phyloP scores from a whole-genome alignment of 192 early-diverging fungal genomes.

The Coemansia sp. region DNA sequence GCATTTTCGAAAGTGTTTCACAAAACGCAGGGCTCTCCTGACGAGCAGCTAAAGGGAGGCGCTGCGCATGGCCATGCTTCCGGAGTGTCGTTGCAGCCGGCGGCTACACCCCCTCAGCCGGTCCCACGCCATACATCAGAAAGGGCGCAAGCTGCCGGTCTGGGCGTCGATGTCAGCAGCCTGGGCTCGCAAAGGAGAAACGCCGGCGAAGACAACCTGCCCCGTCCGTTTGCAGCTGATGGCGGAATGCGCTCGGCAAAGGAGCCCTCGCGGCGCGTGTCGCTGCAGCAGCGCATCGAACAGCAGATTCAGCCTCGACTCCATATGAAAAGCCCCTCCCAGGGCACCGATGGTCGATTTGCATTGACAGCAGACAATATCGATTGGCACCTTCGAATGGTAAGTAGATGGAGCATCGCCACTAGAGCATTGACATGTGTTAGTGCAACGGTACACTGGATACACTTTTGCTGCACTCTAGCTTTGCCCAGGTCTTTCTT shows the following conservation, averaged over 20 bases:
- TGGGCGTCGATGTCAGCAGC: conserved; percentile 2
- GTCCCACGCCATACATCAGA: background rate
- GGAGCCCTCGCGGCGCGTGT: conserved; percentile 29
- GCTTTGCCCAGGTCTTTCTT: too few species aligned
- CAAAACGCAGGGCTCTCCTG: conserved; percentile 34
- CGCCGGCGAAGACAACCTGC: conserved; percentile 13
- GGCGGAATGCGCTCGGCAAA: conserved; percentile 7
- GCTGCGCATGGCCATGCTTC: background rate
- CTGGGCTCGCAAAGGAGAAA: conserved; percentile 17
- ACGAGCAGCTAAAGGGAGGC: conserved; percentile 20
- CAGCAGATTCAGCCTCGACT: conserved; percentile 46
- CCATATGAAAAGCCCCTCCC: conserved; percentile 38
- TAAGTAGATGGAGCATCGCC: conserved; percentile 15
- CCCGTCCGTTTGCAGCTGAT: conserved; percentile 4
- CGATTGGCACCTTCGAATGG: conserved; percentile 54
- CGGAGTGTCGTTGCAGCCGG: background rate
- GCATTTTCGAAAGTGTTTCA: conserved; percentile 55
- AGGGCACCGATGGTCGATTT: conserved; percentile 36
- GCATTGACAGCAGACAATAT: conserved; percentile 42
- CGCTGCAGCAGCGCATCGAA: conserved; percentile 39
- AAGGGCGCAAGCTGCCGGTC: background rate
- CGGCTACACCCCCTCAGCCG: background rate
- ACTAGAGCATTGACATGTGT: too few species aligned
- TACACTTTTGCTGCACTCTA: too few species aligned
- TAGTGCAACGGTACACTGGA: too few species aligned